Evolutionary conservation across 23 red algal species (phyloP), one percentile per base, ranked within the genome.

Genomic region (Gracilaria domingensis): DNA sequence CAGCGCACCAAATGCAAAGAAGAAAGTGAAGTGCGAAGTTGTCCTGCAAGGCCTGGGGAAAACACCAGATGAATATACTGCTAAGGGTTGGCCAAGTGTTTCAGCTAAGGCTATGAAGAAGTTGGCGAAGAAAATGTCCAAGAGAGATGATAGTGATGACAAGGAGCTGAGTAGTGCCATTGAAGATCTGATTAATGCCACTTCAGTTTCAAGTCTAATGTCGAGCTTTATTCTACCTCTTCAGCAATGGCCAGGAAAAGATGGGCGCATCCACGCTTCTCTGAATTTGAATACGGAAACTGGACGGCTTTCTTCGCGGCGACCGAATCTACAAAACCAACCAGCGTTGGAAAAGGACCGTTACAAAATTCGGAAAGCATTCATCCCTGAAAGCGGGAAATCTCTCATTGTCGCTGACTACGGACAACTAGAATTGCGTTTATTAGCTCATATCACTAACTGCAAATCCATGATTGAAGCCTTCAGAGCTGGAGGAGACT

Each of bases 221-320:
- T 86, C 78, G 36, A 80, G 85, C 9, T 98, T 98, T 54, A 92
- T 98, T n/a, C 48, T 77, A 13, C 96, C 96, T 13, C 82, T 98
- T 42, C 96, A 98, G 88, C 30, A 72, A 20, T 53, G 85, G 60
- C 81, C 86, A 0, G 96, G 93, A 34, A 55, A 53, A 2, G 86
- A 95, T 47, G 59, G 83, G 42, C 87, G 96, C 25, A 98, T 98
- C 18, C 96, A 98, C 79, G 92, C 96, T 0, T 93, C 89, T 51
- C 72, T 98, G 17, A 98, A 98, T 54, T 45, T 98, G 58, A 98
- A 98, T 74, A 98, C 96, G 0, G 96, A 98, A 51, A 98, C 96
- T 3, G 96, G 96, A 8, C 91, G 96, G 21, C 81, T 98, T 21
- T 91, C 85, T 28, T 94, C 85, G 20, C 91, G 96, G 47, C 87